Base-by-base conservation (phyloP, 2,329 filamentous ascomycete genomes). In the Aphanocladium album region DNA sequence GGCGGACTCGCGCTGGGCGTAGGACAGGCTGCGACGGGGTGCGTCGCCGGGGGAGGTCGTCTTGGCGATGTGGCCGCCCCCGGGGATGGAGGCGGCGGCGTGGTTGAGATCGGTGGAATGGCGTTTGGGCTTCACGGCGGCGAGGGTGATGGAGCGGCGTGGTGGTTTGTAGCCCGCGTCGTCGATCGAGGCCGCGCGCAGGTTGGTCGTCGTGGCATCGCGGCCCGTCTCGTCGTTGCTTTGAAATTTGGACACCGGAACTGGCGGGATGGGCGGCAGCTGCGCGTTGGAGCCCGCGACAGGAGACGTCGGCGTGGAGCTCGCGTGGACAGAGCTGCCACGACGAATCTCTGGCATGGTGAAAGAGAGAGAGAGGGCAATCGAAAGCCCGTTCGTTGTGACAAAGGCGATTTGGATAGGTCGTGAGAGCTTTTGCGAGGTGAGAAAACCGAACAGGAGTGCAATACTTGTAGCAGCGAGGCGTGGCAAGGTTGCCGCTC, bases 11-110 rank as follows among this genome's bases (percentile, higher is more conserved):
- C 74, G 68, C 23, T 70, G 69, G 2, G 69, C 67, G 60, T 76
- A 75, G 3, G 73, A 75, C 3, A 76, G 66, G 60, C 74, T 76
- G 50, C 66, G 67, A 17, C 74, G 68, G 60, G 52, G n/a, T 30
- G 30, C 5, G 62, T 63, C 63, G 9, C 62, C 58, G 23, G 62
- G 57, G 45, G 52, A 51, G 1, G 41, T 21, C 19, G 56, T 54
- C 35, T 25, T 54, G 23, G 37, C 49, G 30, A 43, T 16, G 35
- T 43, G 7, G 5, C 37, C 6, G 11, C 37, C 33, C 27, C 39
- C 16, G 37, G 16, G 39, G 50, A 47, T 17, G 50, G 57, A 37
- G n/a, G n/a, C n/a, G 6, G 50, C 14, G 8, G 39, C 21, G 27
- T n/a, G 58, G 43, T 49, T 30, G 45, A 56, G 41, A 16, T 60